These are phyloP conservation scores for Nicotiana sylvestris DNA, from an alignment of 257 asterid genomes.

Conservation along the genomic window DNA sequence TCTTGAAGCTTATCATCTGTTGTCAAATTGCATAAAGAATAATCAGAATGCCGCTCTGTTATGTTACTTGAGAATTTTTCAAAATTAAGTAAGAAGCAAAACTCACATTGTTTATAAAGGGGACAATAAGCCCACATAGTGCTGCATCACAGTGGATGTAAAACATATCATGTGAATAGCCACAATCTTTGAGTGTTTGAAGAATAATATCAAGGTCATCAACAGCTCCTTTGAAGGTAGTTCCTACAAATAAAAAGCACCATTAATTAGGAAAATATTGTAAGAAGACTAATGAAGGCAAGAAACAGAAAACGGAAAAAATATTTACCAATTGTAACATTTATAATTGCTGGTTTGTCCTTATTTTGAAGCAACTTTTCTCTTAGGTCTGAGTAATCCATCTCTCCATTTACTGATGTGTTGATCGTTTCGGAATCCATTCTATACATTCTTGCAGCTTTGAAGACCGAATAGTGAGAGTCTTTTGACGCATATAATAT, in stretches of 20 bases:
- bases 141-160: slow-evolving; percentile 34
- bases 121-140: slow-evolving; percentile 28
- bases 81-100: not conserved
- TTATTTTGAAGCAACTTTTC: slow-evolving; percentile 13
- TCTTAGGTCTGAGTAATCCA: slow-evolving; percentile 13
- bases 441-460: slow-evolving; percentile 21
- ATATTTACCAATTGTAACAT: slow-evolving; percentile 12
- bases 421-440: slow-evolving; percentile 14
- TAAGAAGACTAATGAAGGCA: not conserved
- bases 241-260: slow-evolving; percentile 12
- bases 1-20: slow-evolving; percentile 18
- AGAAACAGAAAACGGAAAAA: not conserved
- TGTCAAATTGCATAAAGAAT: not conserved
- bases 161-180: slow-evolving; percentile 21
- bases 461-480: slow-evolving; percentile 12
- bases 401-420: slow-evolving; percentile 11
- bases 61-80: not conserved
- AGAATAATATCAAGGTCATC: slow-evolving; percentile 34
- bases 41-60: not conserved
- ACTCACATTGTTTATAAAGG: slow-evolving; percentile 18
- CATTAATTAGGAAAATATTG: not conserved
- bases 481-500: slow-evolving; percentile 17
- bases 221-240: slow-evolving; percentile 35
- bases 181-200: slow-evolving; percentile 19
- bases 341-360: slow-evolving; percentile 15